Percentiles rank a stretch among this genome's conserved stretches.
These are phyloP conservation scores for Botrytis aclada DNA, from an alignment of 2,329 filamentous ascomycete species.

Conservation along the genomic window DNA sequence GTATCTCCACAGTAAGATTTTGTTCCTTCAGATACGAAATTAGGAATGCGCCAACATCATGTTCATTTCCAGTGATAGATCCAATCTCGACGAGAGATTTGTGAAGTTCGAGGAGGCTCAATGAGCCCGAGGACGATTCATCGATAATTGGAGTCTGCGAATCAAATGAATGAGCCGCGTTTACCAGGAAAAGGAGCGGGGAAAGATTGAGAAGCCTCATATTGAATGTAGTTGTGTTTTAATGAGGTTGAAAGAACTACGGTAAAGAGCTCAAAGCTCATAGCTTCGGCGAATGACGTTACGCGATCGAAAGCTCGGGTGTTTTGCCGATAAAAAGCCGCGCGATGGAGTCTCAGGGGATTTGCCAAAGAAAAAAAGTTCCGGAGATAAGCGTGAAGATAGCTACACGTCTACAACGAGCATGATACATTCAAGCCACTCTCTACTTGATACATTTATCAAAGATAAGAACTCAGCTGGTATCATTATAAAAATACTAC, in stretches of 20 bases:
- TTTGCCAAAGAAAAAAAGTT: not conserved
- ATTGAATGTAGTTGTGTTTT: not conserved
- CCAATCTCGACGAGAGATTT: constrained; percentile 59
- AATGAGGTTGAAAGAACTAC: constrained; percentile 1
- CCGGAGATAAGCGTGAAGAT: not conserved
- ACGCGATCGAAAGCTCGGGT: not conserved
- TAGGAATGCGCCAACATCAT: constrained; percentile 56
- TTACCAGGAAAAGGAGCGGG: constrained; percentile 23
- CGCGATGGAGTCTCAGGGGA: not conserved
- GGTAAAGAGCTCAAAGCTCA: not conserved
- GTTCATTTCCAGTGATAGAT: constrained; percentile 61
- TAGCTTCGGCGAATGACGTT: constrained; percentile 6
- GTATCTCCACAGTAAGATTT: constrained; percentile 61
- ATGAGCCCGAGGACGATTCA: constrained; percentile 11
- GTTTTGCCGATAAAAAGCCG: constrained; percentile 1
- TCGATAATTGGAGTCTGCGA: constrained; percentile 26
- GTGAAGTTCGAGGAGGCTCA: constrained; percentile 56
- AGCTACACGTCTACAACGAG: not conserved
- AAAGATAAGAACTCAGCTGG: constrained; percentile 5
- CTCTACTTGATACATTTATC: not conserved
- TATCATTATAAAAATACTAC: constrained; percentile 11
- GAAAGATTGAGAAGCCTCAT: constrained; percentile 29
- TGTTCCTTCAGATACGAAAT: constrained; percentile 52
- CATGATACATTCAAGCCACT: not conserved
- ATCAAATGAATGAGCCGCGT: constrained; percentile 22